Evolutionary conservation across 768 basidiomycete genomes (phyloP).

Genomic region (Pulveroboletus frians): DNA sequence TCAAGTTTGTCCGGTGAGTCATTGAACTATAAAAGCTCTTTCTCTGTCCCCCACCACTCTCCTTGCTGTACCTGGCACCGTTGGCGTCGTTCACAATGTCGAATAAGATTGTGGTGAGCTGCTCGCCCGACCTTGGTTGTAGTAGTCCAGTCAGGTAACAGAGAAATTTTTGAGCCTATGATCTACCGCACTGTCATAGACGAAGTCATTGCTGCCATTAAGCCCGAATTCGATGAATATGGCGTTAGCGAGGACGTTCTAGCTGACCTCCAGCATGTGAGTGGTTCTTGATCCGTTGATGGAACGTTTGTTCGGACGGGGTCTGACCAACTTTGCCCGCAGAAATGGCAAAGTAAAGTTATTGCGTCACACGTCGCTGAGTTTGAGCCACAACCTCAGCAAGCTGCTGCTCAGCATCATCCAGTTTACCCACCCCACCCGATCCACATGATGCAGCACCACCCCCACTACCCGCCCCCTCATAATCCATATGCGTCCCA

Average conservation of each 20-base stretch:
- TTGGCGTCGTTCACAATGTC: conserved; percentile 58
- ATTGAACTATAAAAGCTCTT: conserved; percentile 39
- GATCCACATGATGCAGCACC: conserved; percentile 52
- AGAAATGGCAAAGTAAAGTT: conserved; percentile 98
- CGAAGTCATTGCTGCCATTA: conserved; percentile 86
- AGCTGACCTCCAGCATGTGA: conserved; percentile 81
- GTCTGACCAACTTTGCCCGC: conserved; percentile 9
- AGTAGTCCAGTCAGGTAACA: conserved; percentile 52
- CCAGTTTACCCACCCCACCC: conserved; percentile 56
- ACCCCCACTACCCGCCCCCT: conserved; percentile 49
- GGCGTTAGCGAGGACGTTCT: conserved; percentile 91
- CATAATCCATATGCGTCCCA: conserved; percentile 48
- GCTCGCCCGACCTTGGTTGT: conserved; percentile 56
- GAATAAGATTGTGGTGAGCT: conserved; percentile 98
- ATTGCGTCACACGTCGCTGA: conserved; percentile 93
- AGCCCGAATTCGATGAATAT: conserved; percentile 93
- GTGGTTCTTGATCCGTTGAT: conserved; percentile 31
- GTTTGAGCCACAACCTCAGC: conserved; percentile 61
- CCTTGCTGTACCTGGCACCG: conserved; percentile 25
- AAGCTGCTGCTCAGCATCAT: conserved; percentile 41
- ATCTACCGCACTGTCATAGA: conserved; percentile 95
- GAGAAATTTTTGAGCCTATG: conserved; percentile 66
- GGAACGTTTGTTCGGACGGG: background rate
- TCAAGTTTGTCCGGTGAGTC: conserved; percentile 32
- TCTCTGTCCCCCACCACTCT: conserved; percentile 32